Evolutionary conservation across 139 green algal genomes (phyloP).

Genomic region (Micractinium sp.): DNA sequence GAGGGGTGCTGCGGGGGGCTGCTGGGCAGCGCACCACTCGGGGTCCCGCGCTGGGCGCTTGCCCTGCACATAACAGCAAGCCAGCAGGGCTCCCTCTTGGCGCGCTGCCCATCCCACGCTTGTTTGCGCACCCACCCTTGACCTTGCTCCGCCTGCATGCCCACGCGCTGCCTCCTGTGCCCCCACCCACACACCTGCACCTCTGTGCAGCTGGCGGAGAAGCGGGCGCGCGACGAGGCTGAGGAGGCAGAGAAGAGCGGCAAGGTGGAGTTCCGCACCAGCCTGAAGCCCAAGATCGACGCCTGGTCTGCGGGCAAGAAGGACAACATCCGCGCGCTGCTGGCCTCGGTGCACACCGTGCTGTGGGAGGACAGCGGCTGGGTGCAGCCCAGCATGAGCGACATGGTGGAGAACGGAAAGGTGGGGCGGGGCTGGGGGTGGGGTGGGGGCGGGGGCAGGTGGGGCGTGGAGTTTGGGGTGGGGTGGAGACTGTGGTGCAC

Average conservation of each 20-base stretch:
- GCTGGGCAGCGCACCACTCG: too few species aligned
- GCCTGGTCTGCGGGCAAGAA: slow-evolving; percentile 70
- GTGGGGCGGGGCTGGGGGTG: not conserved
- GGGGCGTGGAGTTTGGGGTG: not conserved
- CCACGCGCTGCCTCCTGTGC: too few species aligned
- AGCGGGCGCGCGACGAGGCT: slow-evolving; percentile 50
- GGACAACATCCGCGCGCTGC: slow-evolving; percentile 90
- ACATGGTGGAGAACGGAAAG: slow-evolving; percentile 80
- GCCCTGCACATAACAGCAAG: not conserved
- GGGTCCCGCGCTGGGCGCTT: too few species aligned
- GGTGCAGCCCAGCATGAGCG: slow-evolving; percentile 75
- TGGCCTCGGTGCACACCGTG: slow-evolving; percentile 86
- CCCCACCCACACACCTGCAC: not conserved
- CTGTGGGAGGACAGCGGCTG: slow-evolving; percentile 89
- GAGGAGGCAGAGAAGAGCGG: slow-evolving; percentile 56
- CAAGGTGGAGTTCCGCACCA: slow-evolving; percentile 68
- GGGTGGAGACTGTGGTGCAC: not conserved
- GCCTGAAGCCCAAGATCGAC: slow-evolving; percentile 67
- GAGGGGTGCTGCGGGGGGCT: too few species aligned
- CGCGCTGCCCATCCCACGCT: not conserved
- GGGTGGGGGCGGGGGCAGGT: not conserved
- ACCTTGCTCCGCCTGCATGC: not conserved
- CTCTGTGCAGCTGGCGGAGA: slow-evolving; percentile 43
- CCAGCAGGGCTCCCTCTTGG: not conserved
- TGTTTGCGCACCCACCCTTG: too few species aligned